These are phyloP conservation scores for Candida pseudoviswanathii DNA, from an alignment of 1,139 yeast species.

Conservation along the genomic window DNA sequence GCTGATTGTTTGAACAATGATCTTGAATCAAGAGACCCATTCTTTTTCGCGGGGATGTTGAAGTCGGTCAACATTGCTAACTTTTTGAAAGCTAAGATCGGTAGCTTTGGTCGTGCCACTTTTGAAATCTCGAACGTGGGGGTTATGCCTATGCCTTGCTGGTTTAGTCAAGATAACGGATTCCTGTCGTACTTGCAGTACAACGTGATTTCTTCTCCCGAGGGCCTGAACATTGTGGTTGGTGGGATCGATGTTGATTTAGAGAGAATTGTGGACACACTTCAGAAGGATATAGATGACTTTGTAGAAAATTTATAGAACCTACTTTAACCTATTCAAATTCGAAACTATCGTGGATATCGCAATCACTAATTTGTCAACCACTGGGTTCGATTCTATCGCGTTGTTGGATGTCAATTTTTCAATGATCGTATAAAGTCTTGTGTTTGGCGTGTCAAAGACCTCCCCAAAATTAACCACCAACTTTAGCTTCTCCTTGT, in stretches of 20 bases:
- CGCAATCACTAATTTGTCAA: constrained; percentile 1
- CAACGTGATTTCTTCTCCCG: constrained; percentile 21
- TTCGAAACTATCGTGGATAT: background rate
- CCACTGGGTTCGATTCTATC: constrained; percentile 3
- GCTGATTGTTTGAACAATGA: constrained; percentile 13
- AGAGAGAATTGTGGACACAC: constrained; percentile 10
- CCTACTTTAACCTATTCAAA: background rate
- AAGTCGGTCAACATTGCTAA: constrained; percentile 17
- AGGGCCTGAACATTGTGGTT: constrained; percentile 26
- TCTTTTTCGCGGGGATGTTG: constrained; percentile 24
- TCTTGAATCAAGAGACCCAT: constrained; percentile 17
- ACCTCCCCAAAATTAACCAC: constrained; percentile 26
- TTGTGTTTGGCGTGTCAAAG: constrained; percentile 14
- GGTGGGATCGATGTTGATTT: constrained; percentile 17
- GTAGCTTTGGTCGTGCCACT: constrained; percentile 16
- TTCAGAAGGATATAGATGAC: constrained; percentile 14
- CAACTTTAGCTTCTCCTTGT: constrained; percentile 33
- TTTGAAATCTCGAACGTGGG: constrained; percentile 36
- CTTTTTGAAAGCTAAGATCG: constrained; percentile 15
- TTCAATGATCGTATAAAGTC: background rate
- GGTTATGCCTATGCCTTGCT: constrained; percentile 17
- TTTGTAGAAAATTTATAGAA: constrained; percentile 7
- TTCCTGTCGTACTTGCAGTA: constrained; percentile 22
- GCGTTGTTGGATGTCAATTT: background rate
- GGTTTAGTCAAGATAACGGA: constrained; percentile 32